A percentile compares a stretch with the other conserved stretches of the same genome.
These are phyloP conservation scores for Saccharomycopsis fodiens DNA, from an alignment of 805 yeast species.

Conservation along the genomic window DNA sequence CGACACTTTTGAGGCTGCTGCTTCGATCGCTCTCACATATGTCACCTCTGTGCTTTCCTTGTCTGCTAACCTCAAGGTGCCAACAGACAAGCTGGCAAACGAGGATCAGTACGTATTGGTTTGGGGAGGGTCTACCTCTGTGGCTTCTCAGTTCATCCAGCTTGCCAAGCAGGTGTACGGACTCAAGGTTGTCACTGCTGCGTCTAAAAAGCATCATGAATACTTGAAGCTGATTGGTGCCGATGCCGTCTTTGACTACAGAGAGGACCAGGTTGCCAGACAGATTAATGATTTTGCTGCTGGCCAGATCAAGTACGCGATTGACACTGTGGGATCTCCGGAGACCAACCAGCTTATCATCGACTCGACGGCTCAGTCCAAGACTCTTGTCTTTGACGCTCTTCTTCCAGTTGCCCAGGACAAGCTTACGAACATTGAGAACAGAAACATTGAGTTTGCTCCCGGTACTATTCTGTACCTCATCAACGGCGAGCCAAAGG, in stretches of 20 bases:
- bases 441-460: neutral
- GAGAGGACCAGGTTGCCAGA: slow-evolving; percentile 37
- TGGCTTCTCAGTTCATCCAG: slow-evolving; percentile 54
- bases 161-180: slow-evolving; percentile 42
- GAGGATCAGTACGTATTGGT: slow-evolving; percentile 36
- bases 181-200: slow-evolving; percentile 41
- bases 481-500: neutral
- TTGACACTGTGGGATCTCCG: slow-evolving; percentile 26
- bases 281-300: slow-evolving; percentile 31
- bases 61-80: slow-evolving; percentile 28
- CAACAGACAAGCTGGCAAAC: slow-evolving; percentile 24
- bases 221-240: slow-evolving; percentile 42
- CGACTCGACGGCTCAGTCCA: neutral
- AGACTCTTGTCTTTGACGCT: neutral
- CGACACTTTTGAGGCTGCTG: slow-evolving; percentile 57
- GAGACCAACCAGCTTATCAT: neutral
- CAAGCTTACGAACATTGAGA: neutral
- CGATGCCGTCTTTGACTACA: slow-evolving; percentile 43
- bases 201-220: slow-evolving; percentile 40
- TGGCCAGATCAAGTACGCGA: slow-evolving; percentile 26
- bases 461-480: neutral
- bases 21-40: slow-evolving; percentile 46
- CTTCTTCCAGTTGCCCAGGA: neutral
- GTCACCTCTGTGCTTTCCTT: slow-evolving; percentile 41
- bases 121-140: slow-evolving; percentile 66